Evolutionary conservation across 805 yeast genomes (phyloP).

Genomic region (Schizosaccharomyces osmophilus): DNA sequence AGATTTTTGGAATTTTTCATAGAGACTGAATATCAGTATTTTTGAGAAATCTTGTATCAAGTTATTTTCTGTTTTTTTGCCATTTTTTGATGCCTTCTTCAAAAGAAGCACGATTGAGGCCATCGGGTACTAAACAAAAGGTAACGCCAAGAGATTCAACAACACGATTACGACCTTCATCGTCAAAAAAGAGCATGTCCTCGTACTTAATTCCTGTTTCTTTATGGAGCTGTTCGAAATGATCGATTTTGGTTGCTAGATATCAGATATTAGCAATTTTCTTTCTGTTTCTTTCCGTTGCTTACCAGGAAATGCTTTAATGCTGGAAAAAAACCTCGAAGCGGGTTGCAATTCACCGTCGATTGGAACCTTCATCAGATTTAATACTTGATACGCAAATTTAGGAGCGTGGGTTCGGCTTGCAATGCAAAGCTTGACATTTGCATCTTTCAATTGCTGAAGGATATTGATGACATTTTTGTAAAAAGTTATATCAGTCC

Average conservation of each 20-base stretch:
- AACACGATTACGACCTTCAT: conserved; percentile 53
- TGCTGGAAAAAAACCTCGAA: conserved; percentile 26
- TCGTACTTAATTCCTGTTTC: conserved; percentile 22
- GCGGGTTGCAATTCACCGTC: conserved; percentile 24
- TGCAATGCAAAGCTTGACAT: conserved; percentile 38
- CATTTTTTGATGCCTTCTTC: conserved; percentile 21
- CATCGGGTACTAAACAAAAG: conserved; percentile 40
- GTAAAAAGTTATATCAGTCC: conserved; percentile 33
- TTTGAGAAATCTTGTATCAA: too few species aligned
- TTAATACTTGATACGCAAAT: conserved; percentile 40
- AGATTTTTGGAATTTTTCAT: too few species aligned
- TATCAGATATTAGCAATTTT: conserved; percentile 5
- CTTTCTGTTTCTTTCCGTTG: neutral
- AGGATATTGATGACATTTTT: conserved; percentile 46
- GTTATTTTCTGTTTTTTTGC: conserved; percentile 8
- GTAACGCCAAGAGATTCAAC: conserved; percentile 47
- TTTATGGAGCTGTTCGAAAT: conserved; percentile 26
- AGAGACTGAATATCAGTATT: too few species aligned
- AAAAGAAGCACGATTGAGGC: conserved; percentile 33
- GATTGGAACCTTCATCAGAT: conserved; percentile 14
- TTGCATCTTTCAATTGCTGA: conserved; percentile 23
- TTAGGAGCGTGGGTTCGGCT: conserved; percentile 55
- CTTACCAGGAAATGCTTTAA: conserved; percentile 43
- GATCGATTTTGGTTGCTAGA: conserved; percentile 27
- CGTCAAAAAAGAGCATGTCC: conserved; percentile 51